A percentile compares a stretch with the other conserved stretches of the same genome.
Evolutionary conservation across 495 filamentous ascomycete genomes (phyloP).

Genomic region (Parachaetomium inaequale): DNA sequence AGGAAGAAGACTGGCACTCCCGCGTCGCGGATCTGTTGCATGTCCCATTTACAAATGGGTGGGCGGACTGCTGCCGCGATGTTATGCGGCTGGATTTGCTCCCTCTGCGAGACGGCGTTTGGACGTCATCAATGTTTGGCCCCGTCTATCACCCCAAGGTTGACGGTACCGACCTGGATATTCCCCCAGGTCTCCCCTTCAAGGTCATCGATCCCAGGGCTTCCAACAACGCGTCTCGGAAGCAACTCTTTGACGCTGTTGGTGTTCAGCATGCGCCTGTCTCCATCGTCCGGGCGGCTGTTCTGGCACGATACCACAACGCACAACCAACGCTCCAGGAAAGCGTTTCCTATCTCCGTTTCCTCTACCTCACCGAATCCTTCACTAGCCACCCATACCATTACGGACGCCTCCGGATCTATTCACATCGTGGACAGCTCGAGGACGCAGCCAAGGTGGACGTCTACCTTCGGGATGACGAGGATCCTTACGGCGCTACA

Average conservation of each 20-base stretch:
- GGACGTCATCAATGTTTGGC: background rate
- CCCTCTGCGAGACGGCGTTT: background rate
- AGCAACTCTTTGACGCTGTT: background rate
- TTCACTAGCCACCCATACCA: background rate
- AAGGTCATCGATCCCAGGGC: background rate
- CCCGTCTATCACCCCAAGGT: background rate
- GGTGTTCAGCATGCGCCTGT: background rate
- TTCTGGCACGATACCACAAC: background rate
- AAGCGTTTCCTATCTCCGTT: background rate
- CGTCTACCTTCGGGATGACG: background rate
- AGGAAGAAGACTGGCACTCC: slow-evolving; percentile 2
- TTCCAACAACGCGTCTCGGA: background rate
- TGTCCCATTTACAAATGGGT: background rate
- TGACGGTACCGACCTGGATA: background rate
- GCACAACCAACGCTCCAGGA: background rate
- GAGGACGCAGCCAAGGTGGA: background rate
- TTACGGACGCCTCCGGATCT: background rate
- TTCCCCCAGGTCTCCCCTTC: background rate
- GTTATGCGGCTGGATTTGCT: background rate
- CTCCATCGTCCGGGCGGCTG: background rate
- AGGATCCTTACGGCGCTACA: background rate
- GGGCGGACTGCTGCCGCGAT: background rate
- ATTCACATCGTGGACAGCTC: background rate
- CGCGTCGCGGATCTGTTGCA: background rate
- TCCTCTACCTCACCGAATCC: background rate